Conservation (phyloP, 2,329 filamentous ascomycete genomes). For the Parastagonospora nodorum region DNA sequence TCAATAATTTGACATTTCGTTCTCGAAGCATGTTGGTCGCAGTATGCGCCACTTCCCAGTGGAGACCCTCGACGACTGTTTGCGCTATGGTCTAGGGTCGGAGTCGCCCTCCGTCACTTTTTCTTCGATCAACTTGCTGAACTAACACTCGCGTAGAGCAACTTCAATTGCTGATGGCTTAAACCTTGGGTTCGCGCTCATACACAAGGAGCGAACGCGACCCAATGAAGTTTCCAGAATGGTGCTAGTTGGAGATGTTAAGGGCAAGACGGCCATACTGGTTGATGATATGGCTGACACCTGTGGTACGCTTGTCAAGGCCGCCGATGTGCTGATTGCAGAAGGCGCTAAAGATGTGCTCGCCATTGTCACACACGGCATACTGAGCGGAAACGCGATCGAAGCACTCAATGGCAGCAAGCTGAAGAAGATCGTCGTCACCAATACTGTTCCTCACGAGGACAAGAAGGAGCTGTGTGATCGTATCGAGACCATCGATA, state of each 20-base stretch:
- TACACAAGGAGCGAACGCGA: conserved; percentile 94
- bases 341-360: conserved; percentile 86
- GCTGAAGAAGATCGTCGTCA: conserved; percentile 81
- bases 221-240: conserved; percentile 90
- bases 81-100: background rate
- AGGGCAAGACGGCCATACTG: conserved; percentile 89
- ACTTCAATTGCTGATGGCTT: conserved; percentile 92
- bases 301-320: conserved; percentile 86
- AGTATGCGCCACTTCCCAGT: too few species aligned
- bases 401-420: conserved; percentile 81
- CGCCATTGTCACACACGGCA: conserved; percentile 94
- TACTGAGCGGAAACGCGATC: conserved; percentile 85
- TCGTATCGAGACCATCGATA: conserved; percentile 88
- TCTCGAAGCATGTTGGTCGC: too few species aligned
- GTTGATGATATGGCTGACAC: conserved; percentile 99
- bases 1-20: background rate
- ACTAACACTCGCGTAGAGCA: conserved; percentile 58
- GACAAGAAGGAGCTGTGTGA: conserved; percentile 80
- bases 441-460: conserved; percentile 82
- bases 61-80: too few species aligned
- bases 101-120: conserved; percentile 1
- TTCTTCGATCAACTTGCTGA: background rate
- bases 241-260: conserved; percentile 94
- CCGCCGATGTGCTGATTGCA: conserved; percentile 79
- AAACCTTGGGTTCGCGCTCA: conserved; percentile 88